These are phyloP conservation scores for Fusarium circinatum DNA, from an alignment of 2,329 filamentous ascomycete genomes.

Conservation along the genomic window DNA sequence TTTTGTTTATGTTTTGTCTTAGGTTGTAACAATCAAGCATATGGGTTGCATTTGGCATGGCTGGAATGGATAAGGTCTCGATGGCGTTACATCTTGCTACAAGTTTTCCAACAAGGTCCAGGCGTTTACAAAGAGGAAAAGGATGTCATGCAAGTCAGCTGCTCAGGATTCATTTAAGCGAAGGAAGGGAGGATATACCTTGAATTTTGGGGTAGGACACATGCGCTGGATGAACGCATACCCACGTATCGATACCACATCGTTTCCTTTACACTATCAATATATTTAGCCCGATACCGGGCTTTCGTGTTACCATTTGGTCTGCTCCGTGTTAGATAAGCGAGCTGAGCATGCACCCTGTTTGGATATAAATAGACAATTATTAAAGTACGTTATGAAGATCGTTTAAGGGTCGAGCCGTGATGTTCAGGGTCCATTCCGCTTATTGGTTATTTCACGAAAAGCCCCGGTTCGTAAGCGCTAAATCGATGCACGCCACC, in stretches of 20 bases:
- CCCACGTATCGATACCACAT: slow-evolving; percentile 43
- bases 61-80: slow-evolving; percentile 25
- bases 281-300: slow-evolving; percentile 11
- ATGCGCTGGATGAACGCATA: slow-evolving; percentile 39
- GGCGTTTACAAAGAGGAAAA: slow-evolving; percentile 41
- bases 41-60: slow-evolving; percentile 31
- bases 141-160: slow-evolving; percentile 23
- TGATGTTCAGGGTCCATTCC: neutral
- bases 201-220: slow-evolving; percentile 19
- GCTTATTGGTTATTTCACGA: neutral
- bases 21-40: slow-evolving; percentile 32
- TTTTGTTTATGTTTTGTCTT: slow-evolving; percentile 34
- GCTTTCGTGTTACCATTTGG: neutral
- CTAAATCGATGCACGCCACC: neutral
- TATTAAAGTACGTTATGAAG: neutral
- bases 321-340: neutral
- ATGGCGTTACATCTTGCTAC: slow-evolving; percentile 33
- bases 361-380: neutral
- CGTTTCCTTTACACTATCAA: slow-evolving; percentile 33
- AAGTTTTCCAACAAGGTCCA: slow-evolving; percentile 14
- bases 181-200: slow-evolving; percentile 32
- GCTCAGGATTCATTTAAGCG: slow-evolving; percentile 6
- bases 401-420: neutral
- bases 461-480: slow-evolving; percentile 4
- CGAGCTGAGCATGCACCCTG: neutral